Base-by-base conservation (phyloP, 768 basidiomycete genomes). In the Boletus barrowsii region DNA sequence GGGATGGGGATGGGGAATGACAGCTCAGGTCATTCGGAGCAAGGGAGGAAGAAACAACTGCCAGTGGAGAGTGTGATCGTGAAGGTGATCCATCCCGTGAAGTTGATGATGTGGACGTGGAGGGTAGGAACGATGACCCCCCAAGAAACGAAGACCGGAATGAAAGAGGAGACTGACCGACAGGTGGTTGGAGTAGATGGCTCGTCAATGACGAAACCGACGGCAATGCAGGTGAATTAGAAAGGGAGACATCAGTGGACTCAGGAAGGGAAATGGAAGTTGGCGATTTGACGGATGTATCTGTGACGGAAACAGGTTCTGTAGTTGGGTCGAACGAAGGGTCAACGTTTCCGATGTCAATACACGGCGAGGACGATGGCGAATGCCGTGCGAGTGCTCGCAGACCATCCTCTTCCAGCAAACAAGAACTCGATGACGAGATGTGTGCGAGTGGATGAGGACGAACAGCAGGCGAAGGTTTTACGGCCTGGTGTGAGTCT, bases 371-470 rank as follows among this genome's bases (percentile, higher is more conserved):
- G 22, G 56, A 44, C 32, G 47, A 52, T 37, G 45, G 7, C 7
- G 57, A 57, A 22, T 30, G 26, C 7, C 4, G 37, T n/a, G 42
- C 58, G 29, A 59, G 49, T 20, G 55, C 49, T 20, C 10, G 51
- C 18, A 62, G 60, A 14, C 50, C 58, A 26, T 62, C 58, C 39
- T 62, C 62, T 13, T 58, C 59, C 3, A 49, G 53, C 9, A 62
- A 37, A 33, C 35, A 56, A 15, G 70, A 54, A 42, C 65, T 62
- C 32, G 69, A 62, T 10, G 56, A 53, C 14, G 67, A 79, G 72
- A 53, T 69, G 49, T 15, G 72, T 62, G 33, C 69, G 47, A 64
- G 54, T 14, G 65, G 68, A 49, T 62, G 62, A 47, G 42, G 54
- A 40, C 42, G 49, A 18, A 36, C 18, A 54, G 10, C 20, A 32